Percentiles rank a stretch among this genome's conserved stretches.
Evolutionary conservation across 1,284 basidiomycete genomes (phyloP).

Genomic region (Ceratobasidium sp.): DNA sequence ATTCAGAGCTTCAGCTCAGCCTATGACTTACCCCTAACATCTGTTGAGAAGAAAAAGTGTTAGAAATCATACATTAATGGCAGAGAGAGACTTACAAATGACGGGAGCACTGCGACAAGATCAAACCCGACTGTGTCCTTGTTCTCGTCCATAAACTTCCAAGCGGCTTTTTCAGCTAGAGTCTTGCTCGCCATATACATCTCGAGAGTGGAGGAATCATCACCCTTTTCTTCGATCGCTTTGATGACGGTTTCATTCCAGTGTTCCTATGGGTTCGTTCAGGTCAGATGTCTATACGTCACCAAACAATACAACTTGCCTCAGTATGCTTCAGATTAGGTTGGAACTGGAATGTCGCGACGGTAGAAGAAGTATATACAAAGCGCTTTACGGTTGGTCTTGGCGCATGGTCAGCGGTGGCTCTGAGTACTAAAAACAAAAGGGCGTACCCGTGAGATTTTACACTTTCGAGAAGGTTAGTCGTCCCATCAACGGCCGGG

Average conservation of each 20-base stretch:
- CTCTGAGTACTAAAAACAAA: background rate
- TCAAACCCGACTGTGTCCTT: constrained; percentile 51
- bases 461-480: constrained; percentile 35
- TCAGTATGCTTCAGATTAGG: constrained; percentile 7
- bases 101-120: constrained; percentile 50
- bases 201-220: background rate
- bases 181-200: constrained; percentile 49
- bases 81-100: constrained; percentile 46
- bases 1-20: background rate
- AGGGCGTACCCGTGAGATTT: constrained; percentile 28
- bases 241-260: constrained; percentile 38
- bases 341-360: constrained; percentile 11
- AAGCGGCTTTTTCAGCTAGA: constrained; percentile 50
- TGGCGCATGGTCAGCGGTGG: background rate
- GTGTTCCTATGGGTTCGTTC: background rate
- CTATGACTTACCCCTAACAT: constrained; percentile 40
- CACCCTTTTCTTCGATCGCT: constrained; percentile 31
- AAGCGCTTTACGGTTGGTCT: constrained; percentile 43
- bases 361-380: constrained; percentile 34
- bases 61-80: constrained; percentile 12
- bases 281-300: too few species aligned
- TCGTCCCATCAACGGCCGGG: constrained; percentile 41
- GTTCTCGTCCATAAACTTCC: constrained; percentile 53
- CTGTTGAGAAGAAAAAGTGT: constrained; percentile 8
- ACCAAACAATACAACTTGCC: background rate